Base-by-base conservation (phyloP, 2,329 filamentous ascomycete species). In the Rutstroemia sp. region DNA sequence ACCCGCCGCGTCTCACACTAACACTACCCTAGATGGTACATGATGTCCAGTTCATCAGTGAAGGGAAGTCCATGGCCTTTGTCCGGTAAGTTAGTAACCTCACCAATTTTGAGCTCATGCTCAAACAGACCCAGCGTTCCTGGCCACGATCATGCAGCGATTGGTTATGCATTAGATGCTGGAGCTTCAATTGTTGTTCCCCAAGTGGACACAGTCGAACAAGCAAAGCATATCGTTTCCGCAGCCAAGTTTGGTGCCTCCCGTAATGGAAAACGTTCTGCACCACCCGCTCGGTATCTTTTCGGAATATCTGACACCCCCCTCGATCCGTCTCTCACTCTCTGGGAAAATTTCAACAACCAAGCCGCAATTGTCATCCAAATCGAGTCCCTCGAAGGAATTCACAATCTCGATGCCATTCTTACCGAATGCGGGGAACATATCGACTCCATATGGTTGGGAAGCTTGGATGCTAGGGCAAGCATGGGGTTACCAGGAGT, bases 311-410 rank as follows among this genome's bases (percentile, higher is more conserved):
- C 73, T 0, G 75, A 77, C 63, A 63, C 23, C 3, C 54, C 39
- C 3, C 54, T 69, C 18, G 69, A 75, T 54, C 54, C 68, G 9
- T 58, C 57, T n/a, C 58, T 65, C 4, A 69, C 72, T 30, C 57
- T 77, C 7, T 70, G 71, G 58, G 64, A 71, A 58, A 73, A 71
- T 59, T 51, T 75, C 30, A 78, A 78, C 64, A 63, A 73, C 52
- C 75, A 77, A 63, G 75, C 76, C 0, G 75, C 76, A 47, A 65
- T 78, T 57, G 73, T 77, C 67, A 75, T 78, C 49, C 76, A 78
- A 63, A 74, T 78, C 41, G 76, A 78, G 64, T 67, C 70, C 1
- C 61, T 73, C 4, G 65, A 70, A 52, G 75, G 70, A 67, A 65
- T 77, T 57, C 64, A 74, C 52, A 77, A 78, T 63, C 73, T 78